Evolutionary conservation across 306 rosid species (phyloP).

Genomic region (Citrullus colocynthis): DNA sequence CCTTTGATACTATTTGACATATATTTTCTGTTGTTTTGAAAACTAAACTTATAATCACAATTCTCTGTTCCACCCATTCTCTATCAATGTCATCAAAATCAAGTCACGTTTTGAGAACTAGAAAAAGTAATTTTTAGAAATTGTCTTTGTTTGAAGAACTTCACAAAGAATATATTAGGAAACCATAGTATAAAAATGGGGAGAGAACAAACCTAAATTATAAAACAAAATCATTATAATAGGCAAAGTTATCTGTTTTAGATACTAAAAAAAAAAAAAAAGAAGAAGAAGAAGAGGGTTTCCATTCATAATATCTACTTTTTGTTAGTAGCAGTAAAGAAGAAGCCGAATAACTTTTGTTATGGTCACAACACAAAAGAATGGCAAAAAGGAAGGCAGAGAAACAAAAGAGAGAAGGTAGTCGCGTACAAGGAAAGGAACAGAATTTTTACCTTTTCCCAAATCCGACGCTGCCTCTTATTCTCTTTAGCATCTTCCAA

Average conservation of each 20-base stretch:
- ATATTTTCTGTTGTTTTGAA: too few species aligned
- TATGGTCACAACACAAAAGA: conserved; percentile 1
- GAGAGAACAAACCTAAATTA: too few species aligned
- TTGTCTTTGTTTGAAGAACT: too few species aligned
- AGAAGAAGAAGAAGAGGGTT: background rate
- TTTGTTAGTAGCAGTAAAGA: background rate
- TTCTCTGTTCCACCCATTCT: too few species aligned
- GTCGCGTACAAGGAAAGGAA: conserved; percentile 38
- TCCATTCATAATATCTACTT: background rate
- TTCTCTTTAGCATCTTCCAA: background rate
- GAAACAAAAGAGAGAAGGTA: background rate
- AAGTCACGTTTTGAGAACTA: too few species aligned
- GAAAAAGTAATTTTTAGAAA: too few species aligned
- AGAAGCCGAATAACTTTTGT: conserved; percentile 5
- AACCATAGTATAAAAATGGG: too few species aligned
- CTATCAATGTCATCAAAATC: too few species aligned
- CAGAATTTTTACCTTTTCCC: conserved; percentile 30
- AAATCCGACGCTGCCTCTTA: conserved; percentile 20
- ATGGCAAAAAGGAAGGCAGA: background rate
- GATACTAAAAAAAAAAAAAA: background rate
- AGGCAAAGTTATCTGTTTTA: background rate
- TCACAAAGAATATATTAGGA: too few species aligned
- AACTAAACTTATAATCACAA: too few species aligned
- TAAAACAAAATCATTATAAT: too few species aligned
- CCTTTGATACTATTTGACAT: too few species aligned